Evolutionary conservation across 192 early-diverging fungal species (phyloP), one percentile per base, ranked within the genome.

Genomic region (Ambispora gerdemannii): DNA sequence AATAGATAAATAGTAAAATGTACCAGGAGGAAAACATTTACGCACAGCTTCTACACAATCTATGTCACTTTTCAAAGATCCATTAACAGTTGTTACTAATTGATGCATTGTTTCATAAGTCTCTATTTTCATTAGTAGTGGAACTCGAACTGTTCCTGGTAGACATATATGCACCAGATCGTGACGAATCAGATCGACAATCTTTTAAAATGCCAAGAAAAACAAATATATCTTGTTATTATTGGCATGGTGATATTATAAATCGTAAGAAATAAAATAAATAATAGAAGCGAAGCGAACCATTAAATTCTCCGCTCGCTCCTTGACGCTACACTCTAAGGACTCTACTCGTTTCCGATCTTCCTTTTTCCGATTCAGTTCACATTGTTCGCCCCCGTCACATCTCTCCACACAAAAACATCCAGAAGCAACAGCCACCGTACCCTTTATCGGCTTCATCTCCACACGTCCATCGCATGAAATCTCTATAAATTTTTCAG

Each of bases 381-480:
- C 69, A 58, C 84, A 86, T 3, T 56, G 22, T 7, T 64, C 67
- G 6, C 69, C 72, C 11, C 51, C 67, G 25, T 62, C 67, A 43
- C 79, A 80, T 3, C 75, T 64, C 50, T 80, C 76, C 19, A 65
- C 73, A 59, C 82, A 84, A 49, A 82, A 79, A 64, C 81, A 78
- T 30, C 74, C 74, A 10, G 77, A 74, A 2, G 81, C 83, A 0
- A 78, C 73, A 2, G 75, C 84, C 1, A 82, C 74, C 0, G 95
- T 97, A 3, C 95, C 96, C 76, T 98, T 98, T 76, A 97, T 97
- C 0, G 96, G 96, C 72, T 96, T 96, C 95, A 97, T 97, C 63
- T 91, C 93, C 8, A 92, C 87, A 7, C 76, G 67, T 15, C 80
- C 83, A 19, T 74, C 51, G 15, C 30, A 49, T 8, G 68, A 63